Evolutionary conservation across 2,329 filamentous ascomycete species (phyloP).

Genomic region (Sporothrix globosa): DNA sequence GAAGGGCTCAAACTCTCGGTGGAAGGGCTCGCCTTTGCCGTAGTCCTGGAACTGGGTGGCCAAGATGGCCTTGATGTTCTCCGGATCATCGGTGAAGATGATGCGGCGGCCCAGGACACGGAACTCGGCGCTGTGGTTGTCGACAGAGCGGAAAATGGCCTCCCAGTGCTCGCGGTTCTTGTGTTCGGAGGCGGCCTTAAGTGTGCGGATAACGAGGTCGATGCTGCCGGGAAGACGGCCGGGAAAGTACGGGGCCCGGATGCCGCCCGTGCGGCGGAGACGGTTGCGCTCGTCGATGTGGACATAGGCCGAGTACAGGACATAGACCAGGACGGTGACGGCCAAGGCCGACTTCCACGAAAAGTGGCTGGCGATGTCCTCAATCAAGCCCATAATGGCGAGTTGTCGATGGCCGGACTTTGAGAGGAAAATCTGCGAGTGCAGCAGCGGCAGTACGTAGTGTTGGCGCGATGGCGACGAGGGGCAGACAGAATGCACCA

Average conservation of each 20-base stretch:
- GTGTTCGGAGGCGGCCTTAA: slow-evolving; percentile 57
- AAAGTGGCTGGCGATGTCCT: slow-evolving; percentile 50
- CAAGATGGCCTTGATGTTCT: slow-evolving; percentile 91
- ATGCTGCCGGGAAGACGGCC: slow-evolving; percentile 54
- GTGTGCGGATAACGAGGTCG: slow-evolving; percentile 63
- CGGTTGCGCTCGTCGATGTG: slow-evolving; percentile 27
- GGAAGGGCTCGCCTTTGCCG: slow-evolving; percentile 78
- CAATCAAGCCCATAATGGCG: slow-evolving; percentile 54
- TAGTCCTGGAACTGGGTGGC: slow-evolving; percentile 84
- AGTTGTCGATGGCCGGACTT: not conserved
- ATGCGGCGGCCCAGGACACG: slow-evolving; percentile 60
- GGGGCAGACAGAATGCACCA: not conserved
- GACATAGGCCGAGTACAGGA: slow-evolving; percentile 41
- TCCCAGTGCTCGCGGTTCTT: slow-evolving; percentile 66
- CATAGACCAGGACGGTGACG: slow-evolving; percentile 45
- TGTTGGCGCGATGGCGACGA: not conserved
- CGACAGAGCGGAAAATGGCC: slow-evolving; percentile 50
- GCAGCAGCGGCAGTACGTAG: not conserved
- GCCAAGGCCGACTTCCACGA: slow-evolving; percentile 49
- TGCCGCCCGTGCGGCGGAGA: slow-evolving; percentile 33
- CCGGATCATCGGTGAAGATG: slow-evolving; percentile 77
- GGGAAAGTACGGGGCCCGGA: not conserved
- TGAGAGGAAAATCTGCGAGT: not conserved
- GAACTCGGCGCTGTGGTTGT: slow-evolving; percentile 63
- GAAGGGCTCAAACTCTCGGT: slow-evolving; percentile 73